Percentiles rank a stretch among this genome's conserved stretches.
These are phyloP conservation scores for Crataegus laevigata DNA, from an alignment of 306 rosid genomes.

Conservation along the genomic window DNA sequence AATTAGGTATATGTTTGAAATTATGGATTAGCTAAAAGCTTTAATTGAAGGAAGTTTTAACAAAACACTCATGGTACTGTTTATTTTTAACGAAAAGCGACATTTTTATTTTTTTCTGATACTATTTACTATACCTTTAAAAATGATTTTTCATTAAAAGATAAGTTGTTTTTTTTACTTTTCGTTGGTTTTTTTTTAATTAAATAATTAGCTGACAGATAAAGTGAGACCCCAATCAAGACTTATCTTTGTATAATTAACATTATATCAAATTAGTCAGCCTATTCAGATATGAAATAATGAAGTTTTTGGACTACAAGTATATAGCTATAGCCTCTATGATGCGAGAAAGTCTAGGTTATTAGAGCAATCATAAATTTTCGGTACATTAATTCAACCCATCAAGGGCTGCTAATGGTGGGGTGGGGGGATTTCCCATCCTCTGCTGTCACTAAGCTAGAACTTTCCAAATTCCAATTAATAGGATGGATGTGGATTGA, in stretches of 20 bases:
- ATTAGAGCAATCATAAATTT: neutral
- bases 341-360: neutral
- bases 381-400: conserved; percentile 4
- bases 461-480: neutral
- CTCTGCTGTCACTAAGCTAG: neutral
- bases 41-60: too few relatives aligned
- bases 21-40: neutral
- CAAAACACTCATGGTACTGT: too few relatives aligned
- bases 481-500: neutral
- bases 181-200: too few relatives aligned
- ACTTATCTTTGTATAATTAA: neutral
- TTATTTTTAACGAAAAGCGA: too few relatives aligned
- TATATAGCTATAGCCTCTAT: neutral
- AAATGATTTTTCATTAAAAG: too few relatives aligned
- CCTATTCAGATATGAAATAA: neutral
- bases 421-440: neutral
- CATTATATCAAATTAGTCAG: neutral
- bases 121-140: too few relatives aligned
- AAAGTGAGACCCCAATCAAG: neutral
- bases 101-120: too few relatives aligned
- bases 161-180: too few relatives aligned
- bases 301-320: neutral
- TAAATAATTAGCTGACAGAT: conserved; percentile 15
- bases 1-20: neutral
- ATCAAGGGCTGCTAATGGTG: neutral